These are phyloP conservation scores for Malus sieversii DNA, from an alignment of 306 rosid species.

Conservation along the genomic window DNA sequence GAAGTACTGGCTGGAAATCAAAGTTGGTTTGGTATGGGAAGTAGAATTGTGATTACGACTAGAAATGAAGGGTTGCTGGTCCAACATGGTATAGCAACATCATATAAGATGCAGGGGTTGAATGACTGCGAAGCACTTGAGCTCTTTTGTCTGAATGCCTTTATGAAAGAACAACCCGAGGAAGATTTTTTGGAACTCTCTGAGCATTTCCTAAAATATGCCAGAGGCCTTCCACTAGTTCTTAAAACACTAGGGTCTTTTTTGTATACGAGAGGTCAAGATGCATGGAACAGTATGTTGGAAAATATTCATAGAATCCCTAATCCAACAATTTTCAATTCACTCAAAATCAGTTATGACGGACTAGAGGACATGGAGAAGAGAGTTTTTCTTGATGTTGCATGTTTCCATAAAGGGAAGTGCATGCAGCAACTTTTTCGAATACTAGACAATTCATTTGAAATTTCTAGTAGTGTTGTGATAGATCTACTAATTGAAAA, in stretches of 20 bases:
- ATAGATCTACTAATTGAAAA: conserved; percentile 28
- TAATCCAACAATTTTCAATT: not conserved
- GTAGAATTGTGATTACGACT: conserved; percentile 29
- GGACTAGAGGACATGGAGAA: conserved; percentile 16
- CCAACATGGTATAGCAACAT: not conserved
- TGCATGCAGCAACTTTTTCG: not conserved
- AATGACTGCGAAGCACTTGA: too few relatives aligned
- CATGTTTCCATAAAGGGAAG: conserved; percentile 14
- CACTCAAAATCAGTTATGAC: conserved; percentile 30
- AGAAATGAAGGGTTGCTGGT: not conserved
- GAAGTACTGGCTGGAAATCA: conserved; percentile 19
- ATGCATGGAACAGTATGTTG: not conserved
- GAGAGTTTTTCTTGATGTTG: not conserved
- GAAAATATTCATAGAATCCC: not conserved
- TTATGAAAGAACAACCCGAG: too few relatives aligned
- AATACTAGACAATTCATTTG: not conserved
- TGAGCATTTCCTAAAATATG: not conserved
- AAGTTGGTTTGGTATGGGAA: conserved; percentile 18
- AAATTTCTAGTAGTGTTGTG: conserved; percentile 2
- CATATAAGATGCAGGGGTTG: too few relatives aligned
- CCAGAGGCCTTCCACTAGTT: not conserved
- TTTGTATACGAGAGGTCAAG: not conserved
- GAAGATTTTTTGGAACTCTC: not conserved
- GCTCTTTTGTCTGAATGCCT: too few relatives aligned
- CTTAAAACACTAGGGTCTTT: not conserved